These are phyloP conservation scores for Helminthosporium solani DNA, from an alignment of 2,329 filamentous ascomycete genomes.

Conservation along the genomic window DNA sequence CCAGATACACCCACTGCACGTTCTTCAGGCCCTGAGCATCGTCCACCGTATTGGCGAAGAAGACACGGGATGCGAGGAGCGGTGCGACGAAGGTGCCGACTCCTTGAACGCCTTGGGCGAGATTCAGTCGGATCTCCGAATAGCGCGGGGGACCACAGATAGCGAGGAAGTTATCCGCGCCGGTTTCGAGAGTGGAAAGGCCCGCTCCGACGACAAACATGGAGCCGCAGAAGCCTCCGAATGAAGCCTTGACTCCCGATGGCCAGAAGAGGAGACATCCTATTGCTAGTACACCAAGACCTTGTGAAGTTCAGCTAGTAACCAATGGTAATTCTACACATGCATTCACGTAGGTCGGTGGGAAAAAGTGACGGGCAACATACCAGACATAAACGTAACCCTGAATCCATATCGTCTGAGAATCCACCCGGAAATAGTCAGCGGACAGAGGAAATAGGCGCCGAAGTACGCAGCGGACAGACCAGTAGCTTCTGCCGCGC, in stretches of 20 bases:
- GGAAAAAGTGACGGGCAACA: conserved; percentile 1
- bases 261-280: conserved; percentile 63
- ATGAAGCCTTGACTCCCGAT: conserved; percentile 58
- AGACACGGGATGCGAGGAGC: conserved; percentile 55
- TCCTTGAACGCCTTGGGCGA: conserved; percentile 59
- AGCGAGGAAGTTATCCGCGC: conserved; percentile 59
- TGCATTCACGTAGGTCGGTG: background rate
- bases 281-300: conserved; percentile 56
- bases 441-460: conserved; percentile 66
- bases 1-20: conserved; percentile 62
- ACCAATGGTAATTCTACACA: too few relatives aligned
- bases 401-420: conserved; percentile 60
- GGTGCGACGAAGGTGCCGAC: conserved; percentile 58
- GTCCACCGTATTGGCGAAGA: conserved; percentile 52
- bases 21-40: conserved; percentile 42
- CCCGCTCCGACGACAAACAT: conserved; percentile 61
- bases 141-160: conserved; percentile 59
- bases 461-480: conserved; percentile 69
- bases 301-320: conserved; percentile 33
- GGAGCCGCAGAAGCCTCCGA: conserved; percentile 56
- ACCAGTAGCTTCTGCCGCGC: conserved; percentile 59
- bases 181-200: conserved; percentile 56
- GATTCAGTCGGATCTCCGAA: conserved; percentile 57
- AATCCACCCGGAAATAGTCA: conserved; percentile 61
- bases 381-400: conserved; percentile 50